Conservation (phyloP, 768 basidiomycete species). For the Boletellus emodensis region DNA sequence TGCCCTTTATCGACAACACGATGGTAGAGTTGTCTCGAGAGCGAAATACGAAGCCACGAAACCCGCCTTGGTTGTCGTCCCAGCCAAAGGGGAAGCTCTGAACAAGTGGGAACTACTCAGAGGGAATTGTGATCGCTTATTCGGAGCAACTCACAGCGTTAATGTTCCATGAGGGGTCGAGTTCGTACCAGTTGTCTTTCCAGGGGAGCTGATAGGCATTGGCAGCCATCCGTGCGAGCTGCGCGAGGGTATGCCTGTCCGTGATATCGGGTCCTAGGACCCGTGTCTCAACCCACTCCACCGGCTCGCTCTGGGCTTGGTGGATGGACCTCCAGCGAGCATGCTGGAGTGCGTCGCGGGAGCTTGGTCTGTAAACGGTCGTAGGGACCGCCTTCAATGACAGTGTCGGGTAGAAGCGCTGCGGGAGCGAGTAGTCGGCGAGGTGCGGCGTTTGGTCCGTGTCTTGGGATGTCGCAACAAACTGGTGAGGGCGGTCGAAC, state of each 20-base stretch:
- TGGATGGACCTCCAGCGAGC: conserved; percentile 52
- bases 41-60: conserved; percentile 87
- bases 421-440: conserved; percentile 7
- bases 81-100: conserved; percentile 82
- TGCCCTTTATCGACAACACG: conserved; percentile 88
- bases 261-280: conserved; percentile 73
- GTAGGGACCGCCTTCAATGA: conserved; percentile 44
- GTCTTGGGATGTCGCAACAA: conserved; percentile 1
- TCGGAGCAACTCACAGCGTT: conserved; percentile 33
- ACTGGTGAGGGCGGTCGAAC: conserved; percentile 23
- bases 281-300: conserved; percentile 66
- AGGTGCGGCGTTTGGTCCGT: conserved; percentile 2
- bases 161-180: conserved; percentile 69
- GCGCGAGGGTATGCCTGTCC: conserved; percentile 73
- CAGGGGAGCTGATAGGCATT: conserved; percentile 84
- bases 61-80: conserved; percentile 65
- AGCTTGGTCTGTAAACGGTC: conserved; percentile 57
- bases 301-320: conserved; percentile 43
- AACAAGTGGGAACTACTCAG: conserved; percentile 1
- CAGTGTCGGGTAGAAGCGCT: conserved; percentile 6
- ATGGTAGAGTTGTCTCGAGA: conserved; percentile 76
- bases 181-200: conserved; percentile 74
- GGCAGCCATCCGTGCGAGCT: conserved; percentile 82
- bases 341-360: conserved; percentile 45
- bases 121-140: neutral